Evolutionary conservation across 2,329 filamentous ascomycete species (phyloP), one percentile per base, ranked within the genome.

Genomic region (Fusarium musae): DNA sequence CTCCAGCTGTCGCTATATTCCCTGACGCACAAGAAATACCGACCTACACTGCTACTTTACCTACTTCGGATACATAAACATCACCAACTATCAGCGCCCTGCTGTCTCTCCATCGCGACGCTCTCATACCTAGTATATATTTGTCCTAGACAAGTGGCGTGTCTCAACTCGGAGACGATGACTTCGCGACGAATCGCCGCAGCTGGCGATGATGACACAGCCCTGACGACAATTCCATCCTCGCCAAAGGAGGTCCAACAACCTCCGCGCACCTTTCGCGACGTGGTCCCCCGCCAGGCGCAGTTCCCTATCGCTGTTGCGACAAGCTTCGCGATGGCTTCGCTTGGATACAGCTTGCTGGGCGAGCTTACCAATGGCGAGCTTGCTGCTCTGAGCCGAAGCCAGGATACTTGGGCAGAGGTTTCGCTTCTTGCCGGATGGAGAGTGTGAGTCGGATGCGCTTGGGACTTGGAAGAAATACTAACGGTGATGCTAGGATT

Each of bases 341-440:
- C 89, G 21, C 77, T 91, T 23, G 87, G 93, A 11, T 93, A 93
- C 81, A 89, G 90, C 52, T 79, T 92, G 59, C 84, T 89, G 11
- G 86, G 89, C 53, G 86, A 88, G 42, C 86, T 90, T 70, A 90
- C 89, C 9, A 85, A 87, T 19, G 89, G 88, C 11, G 91, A 95
- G 80, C 84, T 97, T 44, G 90, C 90, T 2, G 83, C 84, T 32
- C 87, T 96, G 66, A 92, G 90, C 80, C 89, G 91, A 77, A 87
- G 87, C 63, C 82, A 90, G 68, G 89, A 92, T 57, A 87, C 87
- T 59, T 90, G 89, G 85, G 82, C 84, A 78, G 90, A 93, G 79
- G 86, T 94, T 34, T 85, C 82, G 10, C 84, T 85, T 37, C 76
- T 90, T 72, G 82, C 84, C 3, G 84, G 82, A 17, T 91, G 88